Conservation (phyloP, 2,329 filamentous ascomycete species). For the Metarhizium rileyi region DNA sequence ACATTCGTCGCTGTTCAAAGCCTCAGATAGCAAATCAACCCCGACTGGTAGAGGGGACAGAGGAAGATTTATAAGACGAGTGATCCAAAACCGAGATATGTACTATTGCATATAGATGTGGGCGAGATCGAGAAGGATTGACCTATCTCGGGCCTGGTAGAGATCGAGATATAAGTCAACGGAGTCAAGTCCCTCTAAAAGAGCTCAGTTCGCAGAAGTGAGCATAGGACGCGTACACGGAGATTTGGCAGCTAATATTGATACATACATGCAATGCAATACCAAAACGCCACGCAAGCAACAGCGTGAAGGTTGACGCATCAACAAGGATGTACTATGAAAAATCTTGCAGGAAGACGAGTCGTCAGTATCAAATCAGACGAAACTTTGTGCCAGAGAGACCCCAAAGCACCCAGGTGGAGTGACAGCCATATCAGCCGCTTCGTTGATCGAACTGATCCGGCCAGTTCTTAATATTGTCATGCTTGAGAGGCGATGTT, state of each 20-base stretch:
- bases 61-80: too few species aligned
- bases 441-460: not conserved
- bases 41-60: too few species aligned
- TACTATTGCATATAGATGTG: too few species aligned
- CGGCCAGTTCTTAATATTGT: not conserved
- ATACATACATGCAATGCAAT: slow-evolving; percentile 1
- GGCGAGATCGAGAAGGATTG: not conserved
- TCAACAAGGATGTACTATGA: not conserved
- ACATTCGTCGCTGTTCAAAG: not conserved
- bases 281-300: not conserved
- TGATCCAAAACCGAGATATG: too few species aligned
- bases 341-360: too few species aligned
- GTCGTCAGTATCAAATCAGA: too few species aligned
- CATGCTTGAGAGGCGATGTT: too few species aligned
- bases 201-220: not conserved
- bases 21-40: not conserved
- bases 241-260: not conserved
- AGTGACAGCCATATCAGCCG: not conserved
- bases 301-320: not conserved
- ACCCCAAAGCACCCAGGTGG: too few species aligned
- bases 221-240: not conserved
- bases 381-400: too few species aligned
- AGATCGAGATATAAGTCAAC: not conserved
- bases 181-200: not conserved
- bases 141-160: not conserved